These are phyloP conservation scores for Dalechampia spathulata DNA, from an alignment of 441 rosid species.

Conservation along the genomic window DNA sequence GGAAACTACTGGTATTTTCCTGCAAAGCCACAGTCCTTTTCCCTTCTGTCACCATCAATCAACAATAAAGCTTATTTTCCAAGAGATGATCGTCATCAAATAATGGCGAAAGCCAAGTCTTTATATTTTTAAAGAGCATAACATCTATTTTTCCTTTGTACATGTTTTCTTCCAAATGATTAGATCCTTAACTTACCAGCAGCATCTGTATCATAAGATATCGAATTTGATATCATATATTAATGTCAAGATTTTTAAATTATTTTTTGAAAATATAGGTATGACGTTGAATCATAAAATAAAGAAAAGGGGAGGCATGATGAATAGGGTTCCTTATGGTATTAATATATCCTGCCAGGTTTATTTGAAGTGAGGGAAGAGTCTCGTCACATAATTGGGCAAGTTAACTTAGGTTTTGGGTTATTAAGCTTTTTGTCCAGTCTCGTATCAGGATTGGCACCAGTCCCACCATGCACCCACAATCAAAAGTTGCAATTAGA, in stretches of 20 bases:
- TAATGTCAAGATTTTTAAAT: too few species aligned
- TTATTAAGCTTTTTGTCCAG: slow-evolving; percentile 15
- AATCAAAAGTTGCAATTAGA: slow-evolving; percentile 44
- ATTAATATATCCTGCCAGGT: background rate
- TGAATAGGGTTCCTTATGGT: too few species aligned
- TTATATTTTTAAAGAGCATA: background rate
- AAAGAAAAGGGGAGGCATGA: too few species aligned
- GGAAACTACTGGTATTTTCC: slow-evolving; percentile 5
- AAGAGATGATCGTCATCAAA: slow-evolving; percentile 37
- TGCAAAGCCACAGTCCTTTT: slow-evolving; percentile 10
- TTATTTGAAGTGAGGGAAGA: background rate
- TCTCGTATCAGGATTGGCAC: slow-evolving; percentile 13
- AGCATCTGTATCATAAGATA: too few species aligned
- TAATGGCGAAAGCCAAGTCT: slow-evolving; percentile 28
- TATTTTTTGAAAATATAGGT: too few species aligned
- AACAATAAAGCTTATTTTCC: slow-evolving; percentile 38
- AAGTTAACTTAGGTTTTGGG: slow-evolving; percentile 28
- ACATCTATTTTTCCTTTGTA: slow-evolving; percentile 23
- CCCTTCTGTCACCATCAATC: slow-evolving; percentile 18
- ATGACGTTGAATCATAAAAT: too few species aligned
- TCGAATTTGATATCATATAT: too few species aligned
- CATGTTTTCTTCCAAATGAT: slow-evolving; percentile 36
- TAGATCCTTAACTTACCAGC: slow-evolving; percentile 21
- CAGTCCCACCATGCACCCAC: slow-evolving; percentile 26
- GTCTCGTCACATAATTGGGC: slow-evolving; percentile 25